Evolutionary conservation across 768 basidiomycete genomes (phyloP), one percentile per base, ranked within the genome.

Genomic region (Russula ochroleuca): DNA sequence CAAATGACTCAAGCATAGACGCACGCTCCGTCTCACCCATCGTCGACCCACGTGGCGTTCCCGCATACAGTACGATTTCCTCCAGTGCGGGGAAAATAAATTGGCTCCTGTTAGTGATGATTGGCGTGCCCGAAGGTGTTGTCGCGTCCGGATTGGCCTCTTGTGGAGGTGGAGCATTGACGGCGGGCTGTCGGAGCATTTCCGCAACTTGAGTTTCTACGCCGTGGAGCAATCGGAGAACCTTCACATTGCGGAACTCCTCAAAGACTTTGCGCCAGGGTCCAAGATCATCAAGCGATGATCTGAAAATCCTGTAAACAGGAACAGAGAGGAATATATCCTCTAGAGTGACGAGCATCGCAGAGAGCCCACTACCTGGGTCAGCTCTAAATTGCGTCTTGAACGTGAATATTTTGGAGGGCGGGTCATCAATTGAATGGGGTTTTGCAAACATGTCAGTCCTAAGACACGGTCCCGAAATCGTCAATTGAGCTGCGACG

Each of bases 201-300:
- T 17, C 5, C 6, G 37, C 58, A 15, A 50, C 37, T n/a, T 59
- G 48, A 3, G 0, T 13, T 40, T 8, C 11, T 15, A 50, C 13
- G 19, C 28, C 23, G 15, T 23, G 37, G 3, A 38, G 25, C 21
- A 50, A 7, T 28, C 37, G 23, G 38, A 59, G 48, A 19, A 40
- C 40, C 3, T 50, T 50, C 17, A 31, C 58, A 11, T 21, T 50
- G 15, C 19, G 38, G 3, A 59, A 10, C 8, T 28, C 19, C 4
- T 31, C 25, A 9, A 59, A 40, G 11, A 59, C n/a, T 14, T 1
- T 8, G 10, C 37, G 17, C 35, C 35, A 50, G 19, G 19, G 17
- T 15, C 2, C 7, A n/a, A 5, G 11, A 28, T n/a, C 9, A 0
- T 2, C 7, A 8, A 8, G 23, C 25, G 4, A 3, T 1, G 7